phyloP scores from a whole-genome alignment of 441 rosid species.

The Manihot esculenta region DNA sequence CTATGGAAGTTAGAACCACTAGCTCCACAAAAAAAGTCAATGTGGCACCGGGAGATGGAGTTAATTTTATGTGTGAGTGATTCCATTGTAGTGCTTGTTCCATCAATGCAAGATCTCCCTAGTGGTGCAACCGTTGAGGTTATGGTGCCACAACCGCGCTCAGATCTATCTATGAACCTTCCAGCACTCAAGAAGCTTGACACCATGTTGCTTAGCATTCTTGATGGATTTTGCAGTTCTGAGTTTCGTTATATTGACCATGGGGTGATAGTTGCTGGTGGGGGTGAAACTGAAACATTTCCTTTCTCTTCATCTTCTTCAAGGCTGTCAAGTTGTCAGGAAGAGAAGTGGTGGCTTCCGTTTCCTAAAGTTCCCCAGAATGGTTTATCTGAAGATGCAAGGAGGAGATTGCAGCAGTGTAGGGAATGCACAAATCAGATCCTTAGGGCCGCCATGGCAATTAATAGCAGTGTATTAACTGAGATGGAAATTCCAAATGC shows the following conservation, averaged over 20 bases:
- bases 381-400: conserved; percentile 64
- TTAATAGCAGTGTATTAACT: conserved; percentile 67
- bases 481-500: conserved; percentile 89
- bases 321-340: conserved; percentile 67
- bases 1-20: conserved; percentile 89
- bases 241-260: conserved; percentile 89
- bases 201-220: conserved; percentile 68
- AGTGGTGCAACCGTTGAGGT: conserved; percentile 84
- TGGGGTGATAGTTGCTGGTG: conserved; percentile 57
- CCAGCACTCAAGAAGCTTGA: conserved; percentile 95
- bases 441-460: conserved; percentile 90
- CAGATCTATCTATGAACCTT: conserved; percentile 69
- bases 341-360: conserved; percentile 96
- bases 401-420: conserved; percentile 74
- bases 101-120: conserved; percentile 76
- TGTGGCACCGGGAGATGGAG: conserved; percentile 91
- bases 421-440: conserved; percentile 87
- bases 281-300: conserved; percentile 36
- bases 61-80: conserved; percentile 83
- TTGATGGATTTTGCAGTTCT: conserved; percentile 57
- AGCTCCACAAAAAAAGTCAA: conserved; percentile 69
- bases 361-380: conserved; percentile 72
- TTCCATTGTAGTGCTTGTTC: conserved; percentile 84
- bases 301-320: conserved; percentile 14
- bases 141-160: conserved; percentile 79